Evolutionary conservation across 1,139 yeast genomes (phyloP), one percentile per base, ranked within the genome.

Genomic region (Pichia terricola): DNA sequence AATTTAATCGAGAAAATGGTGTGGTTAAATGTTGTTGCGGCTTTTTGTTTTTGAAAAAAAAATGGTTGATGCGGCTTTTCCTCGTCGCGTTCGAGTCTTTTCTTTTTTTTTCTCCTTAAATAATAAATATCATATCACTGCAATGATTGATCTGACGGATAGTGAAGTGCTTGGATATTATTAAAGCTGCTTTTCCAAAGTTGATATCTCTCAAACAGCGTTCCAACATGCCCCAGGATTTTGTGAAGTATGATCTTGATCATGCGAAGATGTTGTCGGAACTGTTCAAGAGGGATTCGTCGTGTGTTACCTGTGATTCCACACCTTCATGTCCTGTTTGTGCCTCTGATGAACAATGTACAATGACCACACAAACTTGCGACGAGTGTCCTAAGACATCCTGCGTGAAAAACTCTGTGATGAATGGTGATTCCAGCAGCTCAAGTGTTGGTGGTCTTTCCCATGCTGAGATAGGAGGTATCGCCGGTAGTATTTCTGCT

Each of bases 401-500:
- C 51, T 82, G 89, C 60, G 62, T 65, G 2, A 56, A 54, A n/a
- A 49, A 54, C 4, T 46, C 54, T 2, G 40, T 52, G 1, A 32
- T 49, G 3, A 6, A 9, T 34, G 35, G 11, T n/a, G 40, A 43
- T 28, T 43, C 36, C 3, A 26, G 9, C 22, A 9, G 53, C 39
- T 48, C 36, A 31, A 52, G 61, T 1, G 22, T 16, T 16, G 22
- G 22, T 16, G 22, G 22, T 16, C 33, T 46, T 27, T 45, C 41
- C 26, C 43, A 52, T 22, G 62, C 57, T 3, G 50, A 64, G 28
- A 63, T 64, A n/a, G 85, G 86, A 25, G 84, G 78, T 3, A 73
- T 80, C 2, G 77, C 78, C 0, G 88, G 85, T 5, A 85, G 85
- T 28, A 77, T 77, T 2, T 68, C 75, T 2, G 84, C 81, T 9